Conservation (phyloP, 2,329 filamentous ascomycete genomes). For the Ophiostoma ips region DNA sequence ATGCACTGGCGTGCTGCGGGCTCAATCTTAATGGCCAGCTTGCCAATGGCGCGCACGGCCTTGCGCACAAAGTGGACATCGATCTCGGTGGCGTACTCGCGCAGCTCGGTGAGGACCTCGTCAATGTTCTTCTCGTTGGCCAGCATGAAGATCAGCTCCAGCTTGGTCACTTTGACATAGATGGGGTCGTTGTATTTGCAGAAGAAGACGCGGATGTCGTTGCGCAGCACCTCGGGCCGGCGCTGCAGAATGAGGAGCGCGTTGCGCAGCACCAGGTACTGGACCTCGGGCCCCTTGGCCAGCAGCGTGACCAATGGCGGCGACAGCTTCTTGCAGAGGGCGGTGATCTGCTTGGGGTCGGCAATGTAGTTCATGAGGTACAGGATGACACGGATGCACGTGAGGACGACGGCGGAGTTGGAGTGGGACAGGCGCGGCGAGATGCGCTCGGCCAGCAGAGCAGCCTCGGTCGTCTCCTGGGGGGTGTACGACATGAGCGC, state of each 20-base stretch:
- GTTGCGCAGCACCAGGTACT: constrained; percentile 88
- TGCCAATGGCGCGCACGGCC: constrained; percentile 91
- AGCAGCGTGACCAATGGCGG: constrained; percentile 88
- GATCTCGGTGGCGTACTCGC: constrained; percentile 96
- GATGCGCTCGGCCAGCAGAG: constrained; percentile 83
- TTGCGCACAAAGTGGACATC: constrained; percentile 98
- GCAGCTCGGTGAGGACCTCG: constrained; percentile 82
- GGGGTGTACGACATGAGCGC: constrained; percentile 96
- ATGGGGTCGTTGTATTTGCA: constrained; percentile 99
- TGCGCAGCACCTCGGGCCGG: constrained; percentile 81
- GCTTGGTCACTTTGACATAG: constrained; percentile 97
- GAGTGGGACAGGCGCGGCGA: constrained; percentile 91
- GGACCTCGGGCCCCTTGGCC: constrained; percentile 95
- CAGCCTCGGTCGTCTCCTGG: constrained; percentile 75
- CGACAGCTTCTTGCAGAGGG: constrained; percentile 81
- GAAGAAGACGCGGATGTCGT: constrained; percentile 97
- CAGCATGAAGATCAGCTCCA: constrained; percentile 98
- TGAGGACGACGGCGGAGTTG: constrained; percentile 91
- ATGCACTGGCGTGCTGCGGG: constrained; percentile 84
- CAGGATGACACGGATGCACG: constrained; percentile 88
- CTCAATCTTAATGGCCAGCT: constrained; percentile 97
- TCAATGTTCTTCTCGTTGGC: constrained; percentile 91
- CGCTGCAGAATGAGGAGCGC: constrained; percentile 87
- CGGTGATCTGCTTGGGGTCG: constrained; percentile 75
- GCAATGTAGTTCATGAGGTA: constrained; percentile 99